Evolutionary conservation across 2,329 filamentous ascomycete species (phyloP).

Genomic region (Aspergillus texensis): DNA sequence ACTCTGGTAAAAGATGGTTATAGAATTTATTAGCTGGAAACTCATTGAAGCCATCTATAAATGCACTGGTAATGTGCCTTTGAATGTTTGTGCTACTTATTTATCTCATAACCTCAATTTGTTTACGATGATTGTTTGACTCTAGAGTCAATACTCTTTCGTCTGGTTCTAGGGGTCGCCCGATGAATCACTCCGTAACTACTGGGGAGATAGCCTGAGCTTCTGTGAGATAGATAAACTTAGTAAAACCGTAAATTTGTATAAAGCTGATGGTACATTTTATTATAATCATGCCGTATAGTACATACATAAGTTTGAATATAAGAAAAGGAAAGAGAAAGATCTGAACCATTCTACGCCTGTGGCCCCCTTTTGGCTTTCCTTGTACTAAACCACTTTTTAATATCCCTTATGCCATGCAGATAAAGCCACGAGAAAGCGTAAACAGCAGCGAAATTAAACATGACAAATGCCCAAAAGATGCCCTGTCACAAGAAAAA

Average conservation of each 20-base stretch:
- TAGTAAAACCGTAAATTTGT: no score
- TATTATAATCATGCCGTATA: no score
- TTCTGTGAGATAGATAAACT: no score
- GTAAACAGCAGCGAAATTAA: conserved; percentile 63
- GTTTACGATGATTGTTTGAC: no score
- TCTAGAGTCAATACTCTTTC: no score
- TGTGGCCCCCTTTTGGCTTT: conserved; percentile 11
- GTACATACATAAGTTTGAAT: no score
- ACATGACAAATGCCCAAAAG: conserved; percentile 64
- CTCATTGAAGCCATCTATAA: background rate
- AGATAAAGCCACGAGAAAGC: conserved; percentile 59
- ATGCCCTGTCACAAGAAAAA: conserved; percentile 49
- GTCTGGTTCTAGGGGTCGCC: no score
- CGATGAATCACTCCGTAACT: no score
- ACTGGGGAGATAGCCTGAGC: no score
- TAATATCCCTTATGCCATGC: conserved; percentile 35
- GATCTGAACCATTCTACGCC: background rate
- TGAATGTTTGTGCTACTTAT: background rate
- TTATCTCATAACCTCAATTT: no score
- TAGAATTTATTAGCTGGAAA: background rate
- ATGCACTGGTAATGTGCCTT: background rate
- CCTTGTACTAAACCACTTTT: conserved; percentile 34
- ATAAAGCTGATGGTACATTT: no score
- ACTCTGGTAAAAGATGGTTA: background rate
- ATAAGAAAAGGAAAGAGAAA: background rate